A percentile compares a stretch with the other conserved stretches of the same genome.
Conservation (phyloP, 495 filamentous ascomycete species). For the Trichoderma virens region DNA sequence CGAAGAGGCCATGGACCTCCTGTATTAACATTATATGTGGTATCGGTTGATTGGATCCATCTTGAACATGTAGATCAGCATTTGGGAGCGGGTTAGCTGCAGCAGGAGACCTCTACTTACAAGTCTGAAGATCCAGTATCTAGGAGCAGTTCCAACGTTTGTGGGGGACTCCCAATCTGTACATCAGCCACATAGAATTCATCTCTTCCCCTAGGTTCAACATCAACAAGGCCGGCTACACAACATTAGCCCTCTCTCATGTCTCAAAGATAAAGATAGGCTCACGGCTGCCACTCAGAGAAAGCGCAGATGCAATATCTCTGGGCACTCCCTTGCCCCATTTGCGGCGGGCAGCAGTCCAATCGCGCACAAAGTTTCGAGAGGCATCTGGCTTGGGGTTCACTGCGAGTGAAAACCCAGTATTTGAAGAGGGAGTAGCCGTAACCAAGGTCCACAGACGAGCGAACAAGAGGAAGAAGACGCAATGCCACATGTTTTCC, state of each 20-base stretch:
- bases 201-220: constrained; percentile 29
- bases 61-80: background rate
- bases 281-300: background rate
- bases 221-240: background rate
- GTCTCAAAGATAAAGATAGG: background rate
- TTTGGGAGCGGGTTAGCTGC: too few species aligned
- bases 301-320: background rate
- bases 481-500: background rate
- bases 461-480: background rate
- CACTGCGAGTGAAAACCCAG: background rate
- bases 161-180: constrained; percentile 59
- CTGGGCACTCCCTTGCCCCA: background rate
- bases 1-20: background rate
- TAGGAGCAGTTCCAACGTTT: constrained; percentile 57
- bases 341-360: background rate
- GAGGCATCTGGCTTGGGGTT: background rate
- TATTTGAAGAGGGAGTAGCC: background rate
- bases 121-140: constrained; percentile 73
- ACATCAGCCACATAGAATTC: constrained; percentile 57
- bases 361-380: background rate
- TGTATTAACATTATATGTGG: constrained; percentile 15
- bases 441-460: background rate
- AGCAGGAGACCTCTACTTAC: constrained; percentile 38
- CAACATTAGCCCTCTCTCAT: background rate
- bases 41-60: constrained; percentile 26